Percentiles rank a stretch among this genome's conserved stretches.
Evolutionary conservation across 75 land plant species (phyloP).

Genomic region (Cupressus sempervirens): DNA sequence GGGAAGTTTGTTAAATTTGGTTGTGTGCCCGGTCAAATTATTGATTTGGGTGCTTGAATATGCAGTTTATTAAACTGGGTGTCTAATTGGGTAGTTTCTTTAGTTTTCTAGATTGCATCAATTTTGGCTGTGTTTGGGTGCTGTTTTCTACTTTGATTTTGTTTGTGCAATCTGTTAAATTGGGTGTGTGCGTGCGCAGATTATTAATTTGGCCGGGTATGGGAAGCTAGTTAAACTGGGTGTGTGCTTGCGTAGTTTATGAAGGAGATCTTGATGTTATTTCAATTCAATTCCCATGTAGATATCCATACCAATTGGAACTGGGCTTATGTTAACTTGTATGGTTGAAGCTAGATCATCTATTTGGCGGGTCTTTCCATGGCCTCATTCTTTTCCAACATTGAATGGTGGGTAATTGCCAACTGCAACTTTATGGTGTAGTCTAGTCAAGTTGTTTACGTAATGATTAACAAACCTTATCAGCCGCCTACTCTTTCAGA

Average conservation of each 20-base stretch:
- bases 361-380: neutral
- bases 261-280: neutral
- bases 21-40: neutral
- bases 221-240: neutral
- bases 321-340: neutral
- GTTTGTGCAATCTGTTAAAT: neutral
- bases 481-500: too few species aligned
- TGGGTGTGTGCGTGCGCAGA: neutral
- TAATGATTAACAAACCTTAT: too few species aligned
- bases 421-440: neutral
- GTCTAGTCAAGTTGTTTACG: too few species aligned
- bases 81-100: neutral
- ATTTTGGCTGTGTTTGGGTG: neutral
- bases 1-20: neutral
- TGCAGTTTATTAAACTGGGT: neutral
- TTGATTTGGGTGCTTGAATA: neutral
- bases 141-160: neutral
- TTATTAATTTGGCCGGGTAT: neutral
- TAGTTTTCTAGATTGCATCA: too few species aligned
- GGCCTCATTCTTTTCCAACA: neutral
- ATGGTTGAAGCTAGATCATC: neutral
- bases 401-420: neutral
- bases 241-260: neutral
- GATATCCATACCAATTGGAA: neutral
- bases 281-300: neutral